Base-by-base conservation (phyloP, 2,329 filamentous ascomycete species). In the Xylariaceae sp. region DNA sequence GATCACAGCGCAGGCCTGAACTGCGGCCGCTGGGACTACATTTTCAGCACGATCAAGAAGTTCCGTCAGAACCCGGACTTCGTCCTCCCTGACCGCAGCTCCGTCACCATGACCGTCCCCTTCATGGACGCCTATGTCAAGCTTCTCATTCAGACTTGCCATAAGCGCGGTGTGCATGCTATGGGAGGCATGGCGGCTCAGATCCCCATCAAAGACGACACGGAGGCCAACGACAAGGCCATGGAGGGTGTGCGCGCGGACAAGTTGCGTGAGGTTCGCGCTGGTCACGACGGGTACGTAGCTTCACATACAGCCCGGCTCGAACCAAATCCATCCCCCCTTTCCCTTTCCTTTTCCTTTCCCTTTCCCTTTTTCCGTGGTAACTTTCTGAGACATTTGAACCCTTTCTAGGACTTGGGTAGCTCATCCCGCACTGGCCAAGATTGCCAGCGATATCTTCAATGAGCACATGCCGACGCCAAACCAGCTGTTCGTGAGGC, bases 121-220 rank as follows among this genome's bases (percentile, higher is more conserved):
- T 99, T 99, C 76, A 97, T 99, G 94, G 83, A 97, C 65, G 84
- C 94, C 47, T 99, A 99, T 68, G 89, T 97, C 68, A 95, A 94
- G 75, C 85, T 97, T 41, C 83, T 99, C 62, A 96, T 99, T 76
- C 92, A 96, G 81, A 97, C 94, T 54, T 99, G 94, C 80, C 94
- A 99, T 74, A 87, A 86, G 71, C 87, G 94, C 65, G 91, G 91
- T 53, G 94, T 97, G n/a, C 94, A 97, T 74, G 94, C 94, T 62
- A 97, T 97, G 94, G 86, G 94, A 64, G 94, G 94, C 62, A 97
- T 99, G 94, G 92, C 92, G 2, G 94, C 94, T 40, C 94, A 97
- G 75, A 99, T 99, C 68, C 94, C 94, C 59, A 96, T 97, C 80
- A 97, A 97, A 80, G 88, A 94, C 71, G 88, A 97, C 74, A 83